Evolutionary conservation across 164 flowering plant species (phyloP), one percentile per base, ranked within the genome.

Genomic region (Echeveria elegans): DNA sequence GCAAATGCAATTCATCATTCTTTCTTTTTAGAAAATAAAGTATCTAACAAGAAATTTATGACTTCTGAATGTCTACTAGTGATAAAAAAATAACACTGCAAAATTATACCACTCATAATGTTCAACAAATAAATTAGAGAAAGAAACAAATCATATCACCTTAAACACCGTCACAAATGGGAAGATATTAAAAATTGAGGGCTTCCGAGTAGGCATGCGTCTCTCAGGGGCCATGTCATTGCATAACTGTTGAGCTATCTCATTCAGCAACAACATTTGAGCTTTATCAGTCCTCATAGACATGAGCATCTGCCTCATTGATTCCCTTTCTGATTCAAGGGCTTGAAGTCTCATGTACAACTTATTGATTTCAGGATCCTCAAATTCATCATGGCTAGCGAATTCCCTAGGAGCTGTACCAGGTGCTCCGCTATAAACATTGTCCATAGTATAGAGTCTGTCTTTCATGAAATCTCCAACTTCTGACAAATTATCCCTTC

Each of bases 301-400:
- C 58, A 88, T 77, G 26, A 95, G 75, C 24, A 90, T 83, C 80
- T 90, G 96, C 80, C 85, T 84, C 97, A 95, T 85, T 30, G 97
- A 90, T 72, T 95, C 99, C 76, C 96, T 81, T 62, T 95, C 99
- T 30, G 97, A 97, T 76, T 95, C 99, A 70, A 95, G 97, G 26
- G 88, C 89, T 62, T 92, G 97, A 79, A 92, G 92, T 77, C 97
- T 83, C 78, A 72, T 73, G 75, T 85, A 87, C 31, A 95, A 85
- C 79, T 90, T 95, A 78, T 80, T 83, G 61, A 95, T 71, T 72
- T 88, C 97, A 6, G 87, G 84, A 70, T 90, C 96, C 53, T 68
- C 82, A 6, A 72, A 37, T 70, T 88, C 87, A 65, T 72, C 72
- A 41, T 59, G 75, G 67, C 77, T 69, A 31, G 79, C 21, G 7